Conservation (phyloP, 2,329 filamentous ascomycete species). For the Stylonectria norvegica region DNA sequence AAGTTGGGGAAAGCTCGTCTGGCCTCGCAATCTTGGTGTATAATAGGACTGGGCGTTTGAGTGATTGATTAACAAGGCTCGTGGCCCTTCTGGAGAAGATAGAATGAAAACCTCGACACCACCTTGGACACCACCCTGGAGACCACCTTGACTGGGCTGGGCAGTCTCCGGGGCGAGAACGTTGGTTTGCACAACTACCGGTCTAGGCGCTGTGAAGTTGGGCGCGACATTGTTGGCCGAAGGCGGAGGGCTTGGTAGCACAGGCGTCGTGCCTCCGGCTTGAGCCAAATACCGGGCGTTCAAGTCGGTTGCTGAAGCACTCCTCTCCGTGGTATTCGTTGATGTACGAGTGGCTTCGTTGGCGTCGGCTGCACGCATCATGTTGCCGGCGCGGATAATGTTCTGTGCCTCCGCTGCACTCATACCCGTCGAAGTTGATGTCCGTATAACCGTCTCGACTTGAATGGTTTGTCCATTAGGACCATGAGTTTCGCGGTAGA, state of each 20-base stretch:
- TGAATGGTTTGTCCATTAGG: conserved; percentile 35
- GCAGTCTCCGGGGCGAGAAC: conserved; percentile 17
- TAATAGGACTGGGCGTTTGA: conserved; percentile 48
- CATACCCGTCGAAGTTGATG: conserved; percentile 10
- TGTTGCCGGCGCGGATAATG: too few relatives aligned
- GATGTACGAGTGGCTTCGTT: conserved; percentile 45
- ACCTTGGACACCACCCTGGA: too few relatives aligned
- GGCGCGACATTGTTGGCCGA: too few relatives aligned
- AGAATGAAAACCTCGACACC: conserved; percentile 58
- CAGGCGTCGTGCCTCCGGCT: conserved; percentile 43
- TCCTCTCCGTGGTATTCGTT: conserved; percentile 51
- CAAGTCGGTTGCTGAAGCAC: conserved; percentile 45
- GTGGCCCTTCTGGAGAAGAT: conserved; percentile 57
- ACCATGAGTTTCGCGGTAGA: conserved; percentile 33
- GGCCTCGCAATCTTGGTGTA: conserved; percentile 39
- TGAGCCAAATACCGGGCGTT: conserved; percentile 32
- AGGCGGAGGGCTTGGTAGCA: too few relatives aligned
- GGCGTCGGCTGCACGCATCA: conserved; percentile 45
- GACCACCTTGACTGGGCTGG: conserved; percentile 30
- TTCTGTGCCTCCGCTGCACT: conserved; percentile 39
- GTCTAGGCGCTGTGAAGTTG: conserved; percentile 35
- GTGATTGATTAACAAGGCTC: conserved; percentile 54
- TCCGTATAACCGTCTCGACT: conserved; percentile 34
- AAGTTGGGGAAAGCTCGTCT: conserved; percentile 28
- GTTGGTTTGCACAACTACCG: conserved; percentile 29